Evolutionary conservation across 768 basidiomycete genomes (phyloP).

Genomic region (Rhizopogon vinicolor): DNA sequence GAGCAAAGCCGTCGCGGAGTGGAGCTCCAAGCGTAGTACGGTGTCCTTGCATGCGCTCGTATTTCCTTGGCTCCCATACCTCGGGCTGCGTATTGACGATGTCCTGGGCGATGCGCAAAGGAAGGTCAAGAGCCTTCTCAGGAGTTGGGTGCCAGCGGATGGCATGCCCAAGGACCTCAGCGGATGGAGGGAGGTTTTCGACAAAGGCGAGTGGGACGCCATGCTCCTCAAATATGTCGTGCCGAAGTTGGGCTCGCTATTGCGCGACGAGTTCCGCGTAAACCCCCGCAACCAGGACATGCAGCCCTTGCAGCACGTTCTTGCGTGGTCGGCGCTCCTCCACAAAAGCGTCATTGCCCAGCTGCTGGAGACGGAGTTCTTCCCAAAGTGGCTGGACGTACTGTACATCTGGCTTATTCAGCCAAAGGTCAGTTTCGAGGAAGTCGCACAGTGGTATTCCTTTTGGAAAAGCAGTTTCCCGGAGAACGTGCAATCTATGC

Average conservation of each 20-base stretch:
- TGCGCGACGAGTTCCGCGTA: slow-evolving; percentile 84
- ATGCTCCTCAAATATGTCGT: slow-evolving; percentile 88
- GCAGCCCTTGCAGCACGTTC: slow-evolving; percentile 69
- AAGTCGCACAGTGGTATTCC: slow-evolving; percentile 90
- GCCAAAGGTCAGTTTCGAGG: slow-evolving; percentile 81
- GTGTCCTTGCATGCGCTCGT: slow-evolving; percentile 74
- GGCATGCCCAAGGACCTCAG: slow-evolving; percentile 70
- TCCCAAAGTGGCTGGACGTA: slow-evolving; percentile 94
- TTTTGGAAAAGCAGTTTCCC: slow-evolving; percentile 85
- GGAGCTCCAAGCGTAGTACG: slow-evolving; percentile 61
- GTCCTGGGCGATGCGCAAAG: slow-evolving; percentile 85
- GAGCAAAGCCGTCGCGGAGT: slow-evolving; percentile 75
- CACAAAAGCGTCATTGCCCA: slow-evolving; percentile 76
- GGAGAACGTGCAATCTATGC: slow-evolving; percentile 58
- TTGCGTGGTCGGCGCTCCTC: slow-evolving; percentile 74
- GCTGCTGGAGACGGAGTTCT: slow-evolving; percentile 87
- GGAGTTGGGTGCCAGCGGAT: slow-evolving; percentile 70
- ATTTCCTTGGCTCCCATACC: slow-evolving; percentile 93
- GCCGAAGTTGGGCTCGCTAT: slow-evolving; percentile 78
- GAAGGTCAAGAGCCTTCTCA: slow-evolving; percentile 75
- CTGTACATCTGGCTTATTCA: slow-evolving; percentile 93
- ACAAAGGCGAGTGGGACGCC: slow-evolving; percentile 81
- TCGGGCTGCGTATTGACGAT: slow-evolving; percentile 78
- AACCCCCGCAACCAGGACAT: slow-evolving; percentile 92
- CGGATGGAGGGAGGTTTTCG: slow-evolving; percentile 86